Base-by-base conservation (phyloP, 495 filamentous ascomycete genomes). In the Oleoguttula mirabilis region DNA sequence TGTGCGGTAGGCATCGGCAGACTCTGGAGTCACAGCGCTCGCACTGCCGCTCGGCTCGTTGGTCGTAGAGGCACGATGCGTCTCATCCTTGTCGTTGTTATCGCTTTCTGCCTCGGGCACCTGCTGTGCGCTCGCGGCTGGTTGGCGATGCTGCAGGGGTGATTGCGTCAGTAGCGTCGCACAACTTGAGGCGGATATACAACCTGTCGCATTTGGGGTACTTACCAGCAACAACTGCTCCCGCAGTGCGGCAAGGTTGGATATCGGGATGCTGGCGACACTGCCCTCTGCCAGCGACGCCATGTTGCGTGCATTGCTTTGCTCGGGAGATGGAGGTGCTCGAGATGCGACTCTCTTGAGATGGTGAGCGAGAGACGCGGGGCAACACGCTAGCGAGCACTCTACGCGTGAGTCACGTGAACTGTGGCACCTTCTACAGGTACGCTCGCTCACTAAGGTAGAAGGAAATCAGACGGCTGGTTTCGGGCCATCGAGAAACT, bases 261-360 rank as follows among this genome's bases (percentile, higher is more conserved):
- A 11, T 11, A 44, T 7, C 2, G 45, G 36, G 23, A 48, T 35
- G 28, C 44, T 53, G 16, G 38, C 39, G 5, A 53, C 14, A 24
- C 45, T 53, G 33, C 43, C 43, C 40, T 53, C 50, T 19, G 45
- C 50, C 47, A 45, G 22, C 20, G 50, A 48, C 1, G 37, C 50
- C 50, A 53, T 53, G 14, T 21, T 32, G 27, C n/a, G n/a, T n/a
- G n/a, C n/a, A n/a, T n/a, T n/a, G n/a, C n/a, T n/a, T n/a, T n/a
- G n/a, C n/a, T n/a, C n/a, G n/a, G n/a, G n/a, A n/a, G n/a, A n/a
- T n/a, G n/a, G n/a, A n/a, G n/a, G n/a, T n/a, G n/a, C n/a, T n/a
- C n/a, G n/a, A n/a, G n/a, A n/a, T n/a, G n/a, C n/a, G n/a, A n/a
- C n/a, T n/a, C n/a, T n/a, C n/a, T n/a, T n/a, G n/a, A n/a, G n/a